phyloP scores from a whole-genome alignment of 257 asterid species.

The Anisodus tanguticus region DNA sequence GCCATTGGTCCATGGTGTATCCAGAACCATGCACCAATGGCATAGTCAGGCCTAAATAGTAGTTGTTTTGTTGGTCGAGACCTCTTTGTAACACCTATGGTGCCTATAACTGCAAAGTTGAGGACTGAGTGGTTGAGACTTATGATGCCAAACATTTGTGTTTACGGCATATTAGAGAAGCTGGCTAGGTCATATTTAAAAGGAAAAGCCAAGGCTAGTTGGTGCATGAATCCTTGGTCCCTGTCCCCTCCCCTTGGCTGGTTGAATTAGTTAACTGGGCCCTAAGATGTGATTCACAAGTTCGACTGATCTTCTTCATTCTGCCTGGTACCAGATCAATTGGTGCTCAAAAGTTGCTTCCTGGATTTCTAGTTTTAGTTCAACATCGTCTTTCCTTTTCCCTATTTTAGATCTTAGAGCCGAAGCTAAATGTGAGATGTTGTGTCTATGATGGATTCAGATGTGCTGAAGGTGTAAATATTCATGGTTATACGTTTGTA shows the following conservation, averaged over 20 bases:
- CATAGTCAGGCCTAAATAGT: background rate
- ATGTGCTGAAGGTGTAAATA: background rate
- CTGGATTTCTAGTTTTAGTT: slow-evolving; percentile 23
- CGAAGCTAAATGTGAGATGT: background rate
- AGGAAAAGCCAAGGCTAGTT: background rate
- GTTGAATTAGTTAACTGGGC: background rate
- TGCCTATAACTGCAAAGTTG: background rate
- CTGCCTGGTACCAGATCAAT: background rate
- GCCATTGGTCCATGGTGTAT: background rate
- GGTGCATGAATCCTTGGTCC: slow-evolving; percentile 4
- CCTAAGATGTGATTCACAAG: background rate
- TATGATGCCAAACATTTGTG: background rate
- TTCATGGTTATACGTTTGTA: background rate
- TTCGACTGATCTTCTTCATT: background rate
- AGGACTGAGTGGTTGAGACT: background rate
- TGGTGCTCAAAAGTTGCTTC: background rate
- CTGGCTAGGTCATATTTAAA: background rate
- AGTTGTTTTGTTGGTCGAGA: background rate
- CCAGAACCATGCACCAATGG: background rate
- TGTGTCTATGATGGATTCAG: background rate
- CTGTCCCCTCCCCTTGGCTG: background rate
- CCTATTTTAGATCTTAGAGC: background rate
- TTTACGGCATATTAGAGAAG: background rate
- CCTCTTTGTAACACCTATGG: background rate
- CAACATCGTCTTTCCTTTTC: background rate